These are phyloP conservation scores for Lichtheimia ornata DNA, from an alignment of 371 early-diverging fungal species.

Conservation along the genomic window DNA sequence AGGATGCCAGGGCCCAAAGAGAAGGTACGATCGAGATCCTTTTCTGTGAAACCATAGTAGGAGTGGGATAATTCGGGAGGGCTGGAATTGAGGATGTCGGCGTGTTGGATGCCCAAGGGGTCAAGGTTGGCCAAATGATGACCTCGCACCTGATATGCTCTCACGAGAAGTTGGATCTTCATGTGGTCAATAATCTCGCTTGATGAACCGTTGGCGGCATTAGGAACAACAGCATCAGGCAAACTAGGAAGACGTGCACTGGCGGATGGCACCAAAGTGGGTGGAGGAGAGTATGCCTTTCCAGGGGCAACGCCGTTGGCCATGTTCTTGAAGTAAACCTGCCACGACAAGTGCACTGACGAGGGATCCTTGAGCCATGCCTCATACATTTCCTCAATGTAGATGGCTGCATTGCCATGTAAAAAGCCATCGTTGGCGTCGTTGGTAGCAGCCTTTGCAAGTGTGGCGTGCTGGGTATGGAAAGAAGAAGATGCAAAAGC, in stretches of 20 bases:
- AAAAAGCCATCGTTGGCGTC: constrained; percentile 20
- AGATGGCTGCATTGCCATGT: constrained; percentile 42
- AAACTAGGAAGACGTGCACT: constrained; percentile 69
- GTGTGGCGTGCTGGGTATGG: constrained; percentile 20
- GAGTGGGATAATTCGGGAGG: constrained; percentile 84
- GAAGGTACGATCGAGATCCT: constrained; percentile 90
- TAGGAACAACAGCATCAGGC: constrained; percentile 42
- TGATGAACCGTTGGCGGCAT: constrained; percentile 41
- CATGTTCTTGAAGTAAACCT: constrained; percentile 91
- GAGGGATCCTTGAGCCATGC: constrained; percentile 92
- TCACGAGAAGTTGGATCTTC: constrained; percentile 94
- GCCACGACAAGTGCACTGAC: constrained; percentile 96
- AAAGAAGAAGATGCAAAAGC: constrained; percentile 6
- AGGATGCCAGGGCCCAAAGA: constrained; percentile 94
- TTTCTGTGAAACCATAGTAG: constrained; percentile 93
- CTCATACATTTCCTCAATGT: constrained; percentile 95
- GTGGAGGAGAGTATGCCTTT: constrained; percentile 81
- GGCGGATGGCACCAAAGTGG: constrained; percentile 73
- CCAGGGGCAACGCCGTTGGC: constrained; percentile 53
- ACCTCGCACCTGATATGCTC: constrained; percentile 94
- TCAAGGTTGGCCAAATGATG: constrained; percentile 95
- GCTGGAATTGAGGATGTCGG: constrained; percentile 61
- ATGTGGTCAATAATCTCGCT: constrained; percentile 86
- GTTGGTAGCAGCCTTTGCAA: constrained; percentile 18
- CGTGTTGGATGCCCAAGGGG: constrained; percentile 83